phyloP scores from a whole-genome alignment of 2,329 filamentous ascomycete species.

The Mariannaea elegans region DNA sequence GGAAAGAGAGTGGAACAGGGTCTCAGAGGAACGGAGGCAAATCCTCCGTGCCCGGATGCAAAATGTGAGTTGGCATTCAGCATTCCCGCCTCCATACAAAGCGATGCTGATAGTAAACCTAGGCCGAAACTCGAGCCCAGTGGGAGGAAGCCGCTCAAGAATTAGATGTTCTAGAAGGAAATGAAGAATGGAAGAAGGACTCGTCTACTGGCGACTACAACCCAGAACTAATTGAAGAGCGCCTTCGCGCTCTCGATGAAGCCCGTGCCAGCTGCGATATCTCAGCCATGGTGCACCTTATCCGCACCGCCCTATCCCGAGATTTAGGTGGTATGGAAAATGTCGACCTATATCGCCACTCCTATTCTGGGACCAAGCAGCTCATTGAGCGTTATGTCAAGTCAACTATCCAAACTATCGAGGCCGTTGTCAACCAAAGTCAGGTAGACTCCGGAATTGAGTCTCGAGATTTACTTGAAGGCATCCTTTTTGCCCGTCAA shows the following conservation, averaged over 20 bases:
- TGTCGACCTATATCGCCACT: constrained; percentile 81
- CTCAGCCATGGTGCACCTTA: constrained; percentile 78
- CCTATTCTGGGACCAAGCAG: constrained; percentile 85
- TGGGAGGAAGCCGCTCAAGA: constrained; percentile 81
- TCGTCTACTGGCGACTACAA: constrained; percentile 73
- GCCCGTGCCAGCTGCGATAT: constrained; percentile 78
- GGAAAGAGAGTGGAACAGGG: constrained; percentile 57
- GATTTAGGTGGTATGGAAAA: constrained; percentile 89
- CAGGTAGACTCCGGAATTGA: constrained; percentile 63
- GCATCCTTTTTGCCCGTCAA: constrained; percentile 76
- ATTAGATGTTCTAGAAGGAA: constrained; percentile 81
- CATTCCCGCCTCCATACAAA: neutral
- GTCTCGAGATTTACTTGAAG: constrained; percentile 69
- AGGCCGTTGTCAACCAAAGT: constrained; percentile 72
- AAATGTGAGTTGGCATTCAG: constrained; percentile 58
- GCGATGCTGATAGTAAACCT: constrained; percentile 18
- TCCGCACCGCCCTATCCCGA: constrained; percentile 82
- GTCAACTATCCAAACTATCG: constrained; percentile 78
- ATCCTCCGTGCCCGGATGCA: constrained; percentile 71
- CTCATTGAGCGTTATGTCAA: constrained; percentile 89
- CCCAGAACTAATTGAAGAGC: constrained; percentile 70
- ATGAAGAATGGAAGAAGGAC: constrained; percentile 82
- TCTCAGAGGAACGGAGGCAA: constrained; percentile 67
- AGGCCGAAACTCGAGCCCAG: constrained; percentile 74
- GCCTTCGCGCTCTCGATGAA: constrained; percentile 77